Evolutionary conservation across 345 rosid species (phyloP).

Genomic region (Ailanthus altissimus): DNA sequence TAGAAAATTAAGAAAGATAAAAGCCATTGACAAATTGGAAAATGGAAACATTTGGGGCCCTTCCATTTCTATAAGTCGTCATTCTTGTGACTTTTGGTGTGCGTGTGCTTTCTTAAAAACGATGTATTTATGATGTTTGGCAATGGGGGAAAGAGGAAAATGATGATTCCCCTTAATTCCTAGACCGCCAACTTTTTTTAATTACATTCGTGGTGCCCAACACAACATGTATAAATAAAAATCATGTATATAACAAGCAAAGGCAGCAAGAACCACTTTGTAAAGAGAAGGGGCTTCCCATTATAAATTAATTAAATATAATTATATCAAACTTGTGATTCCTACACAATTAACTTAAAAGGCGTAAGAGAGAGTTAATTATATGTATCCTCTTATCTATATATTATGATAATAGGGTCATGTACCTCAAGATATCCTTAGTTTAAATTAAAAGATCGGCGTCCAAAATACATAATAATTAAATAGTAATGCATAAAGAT

Average conservation of each 20-base stretch:
- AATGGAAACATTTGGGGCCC: not conserved
- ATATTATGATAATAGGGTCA: not conserved
- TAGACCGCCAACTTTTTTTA: slow-evolving; percentile 14
- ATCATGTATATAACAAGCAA: not conserved
- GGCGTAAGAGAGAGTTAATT: too few species aligned
- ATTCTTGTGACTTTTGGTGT: slow-evolving; percentile 1
- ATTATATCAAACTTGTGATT: too few species aligned
- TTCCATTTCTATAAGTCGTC: too few species aligned
- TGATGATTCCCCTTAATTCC: slow-evolving; percentile 19
- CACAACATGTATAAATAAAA: not conserved
- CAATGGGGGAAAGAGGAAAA: not conserved
- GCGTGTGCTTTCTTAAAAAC: not conserved
- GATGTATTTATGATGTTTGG: slow-evolving; percentile 5
- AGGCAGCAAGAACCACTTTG: not conserved
- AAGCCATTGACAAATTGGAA: not conserved
- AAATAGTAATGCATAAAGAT: not conserved
- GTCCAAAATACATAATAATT: not conserved
- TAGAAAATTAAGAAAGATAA: not conserved
- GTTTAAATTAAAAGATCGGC: not conserved
- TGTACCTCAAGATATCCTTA: not conserved
- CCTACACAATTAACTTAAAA: too few species aligned
- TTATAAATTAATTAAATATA: not conserved
- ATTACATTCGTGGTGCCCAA: not conserved
- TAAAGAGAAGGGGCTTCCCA: not conserved
- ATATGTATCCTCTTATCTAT: not conserved